Conservation (phyloP, 768 basidiomycete genomes). For the Tricholoma furcatifolium region DNA sequence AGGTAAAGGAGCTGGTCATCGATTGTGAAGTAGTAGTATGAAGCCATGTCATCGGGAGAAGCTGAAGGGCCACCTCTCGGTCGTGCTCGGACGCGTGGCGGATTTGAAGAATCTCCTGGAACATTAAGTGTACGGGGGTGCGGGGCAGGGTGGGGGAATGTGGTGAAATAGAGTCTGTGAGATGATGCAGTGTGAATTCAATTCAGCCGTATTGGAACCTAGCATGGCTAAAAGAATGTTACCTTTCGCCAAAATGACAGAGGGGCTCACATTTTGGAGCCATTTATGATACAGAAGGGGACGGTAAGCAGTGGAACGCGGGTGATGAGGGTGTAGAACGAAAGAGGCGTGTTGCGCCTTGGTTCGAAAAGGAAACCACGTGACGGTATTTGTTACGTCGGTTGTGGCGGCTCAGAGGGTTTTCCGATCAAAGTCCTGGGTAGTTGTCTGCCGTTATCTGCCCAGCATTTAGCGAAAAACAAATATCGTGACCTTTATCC, state of each 20-base stretch:
- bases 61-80: conserved; percentile 58
- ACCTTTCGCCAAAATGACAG: conserved; percentile 80
- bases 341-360: conserved; percentile 21
- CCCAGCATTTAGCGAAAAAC: too few relatives aligned
- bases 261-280: conserved; percentile 69
- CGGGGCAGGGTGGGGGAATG: conserved; percentile 79
- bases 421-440: too few relatives aligned
- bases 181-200: conserved; percentile 12
- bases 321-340: conserved; percentile 18
- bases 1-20: conserved; percentile 91
- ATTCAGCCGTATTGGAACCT: conserved; percentile 8
- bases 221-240: conserved; percentile 18
- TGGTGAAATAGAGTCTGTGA: conserved; percentile 81
- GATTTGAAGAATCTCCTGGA: conserved; percentile 47
- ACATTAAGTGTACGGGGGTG: conserved; percentile 64
- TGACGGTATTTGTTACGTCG: too few relatives aligned
- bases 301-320: conserved; percentile 14
- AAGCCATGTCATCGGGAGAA: conserved; percentile 71
- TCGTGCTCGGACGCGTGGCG: conserved; percentile 62
- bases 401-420: too few relatives aligned
- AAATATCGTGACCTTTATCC: too few relatives aligned
- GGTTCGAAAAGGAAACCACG: conserved; percentile 21
- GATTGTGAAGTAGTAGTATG: conserved; percentile 89
- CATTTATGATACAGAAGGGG: conserved; percentile 30
- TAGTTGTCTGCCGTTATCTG: too few relatives aligned